Conservation (phyloP, 768 basidiomycete genomes). For the Pleurotus cornucopiae region DNA sequence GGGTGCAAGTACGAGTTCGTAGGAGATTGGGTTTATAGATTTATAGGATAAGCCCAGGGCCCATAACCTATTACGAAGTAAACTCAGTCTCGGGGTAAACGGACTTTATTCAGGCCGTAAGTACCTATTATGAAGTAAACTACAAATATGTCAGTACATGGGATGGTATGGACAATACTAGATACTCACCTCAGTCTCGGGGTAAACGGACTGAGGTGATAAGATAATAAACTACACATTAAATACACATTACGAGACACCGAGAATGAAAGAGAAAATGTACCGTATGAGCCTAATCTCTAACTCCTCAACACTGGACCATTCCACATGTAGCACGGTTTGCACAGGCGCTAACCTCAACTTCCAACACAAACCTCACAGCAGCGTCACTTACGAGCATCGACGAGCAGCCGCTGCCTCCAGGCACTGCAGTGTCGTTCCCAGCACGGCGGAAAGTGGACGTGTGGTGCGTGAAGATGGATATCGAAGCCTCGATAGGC, state of each 20-base stretch:
- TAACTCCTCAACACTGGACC: background rate
- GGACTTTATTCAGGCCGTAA: background rate
- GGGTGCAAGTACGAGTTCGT: slow-evolving; percentile 3
- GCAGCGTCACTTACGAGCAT: too few relatives aligned
- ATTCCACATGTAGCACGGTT: background rate
- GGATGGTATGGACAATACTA: background rate
- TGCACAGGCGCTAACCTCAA: background rate
- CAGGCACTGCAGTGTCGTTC: background rate
- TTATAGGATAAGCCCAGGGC: background rate
- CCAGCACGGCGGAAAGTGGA: too few relatives aligned
- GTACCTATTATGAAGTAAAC: background rate
- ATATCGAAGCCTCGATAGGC: too few relatives aligned
- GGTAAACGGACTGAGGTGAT: background rate
- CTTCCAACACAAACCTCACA: background rate
- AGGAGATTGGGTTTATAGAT: background rate
- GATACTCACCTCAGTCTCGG: background rate
- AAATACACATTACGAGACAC: background rate
- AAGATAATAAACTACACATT: background rate
- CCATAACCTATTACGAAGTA: background rate
- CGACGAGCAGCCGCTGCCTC: too few relatives aligned
- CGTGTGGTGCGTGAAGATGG: too few relatives aligned
- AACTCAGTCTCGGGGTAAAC: background rate
- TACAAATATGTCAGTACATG: background rate
- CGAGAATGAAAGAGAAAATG: background rate
- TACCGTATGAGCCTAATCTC: background rate